Conservation (phyloP, 1,284 basidiomycete species). For the Puccinia polysora region DNA sequence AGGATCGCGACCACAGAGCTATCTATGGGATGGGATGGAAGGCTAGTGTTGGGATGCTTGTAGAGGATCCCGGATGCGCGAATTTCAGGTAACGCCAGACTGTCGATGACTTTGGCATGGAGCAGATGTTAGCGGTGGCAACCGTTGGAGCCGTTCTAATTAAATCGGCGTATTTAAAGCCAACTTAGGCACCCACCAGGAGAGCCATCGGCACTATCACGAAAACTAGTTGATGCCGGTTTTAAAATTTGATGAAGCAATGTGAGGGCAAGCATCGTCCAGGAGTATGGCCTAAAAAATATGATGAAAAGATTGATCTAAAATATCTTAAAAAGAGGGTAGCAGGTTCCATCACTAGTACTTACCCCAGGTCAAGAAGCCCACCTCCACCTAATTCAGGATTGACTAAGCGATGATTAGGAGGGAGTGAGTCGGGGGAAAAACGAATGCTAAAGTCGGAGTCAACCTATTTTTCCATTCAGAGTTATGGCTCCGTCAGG, state of each 20-base stretch:
- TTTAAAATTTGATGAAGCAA: constrained; percentile 25
- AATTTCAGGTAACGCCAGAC: constrained; percentile 27
- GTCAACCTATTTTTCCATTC: constrained; percentile 55
- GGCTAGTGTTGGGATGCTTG: constrained; percentile 13
- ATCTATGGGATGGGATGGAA: constrained; percentile 10
- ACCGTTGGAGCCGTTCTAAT: constrained; percentile 3
- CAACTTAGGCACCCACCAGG: background rate
- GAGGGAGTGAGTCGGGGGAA: constrained; percentile 50
- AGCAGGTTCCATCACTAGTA: constrained; percentile 48
- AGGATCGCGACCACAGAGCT: constrained; percentile 16
- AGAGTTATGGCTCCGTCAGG: too few species aligned
- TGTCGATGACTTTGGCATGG: background rate
- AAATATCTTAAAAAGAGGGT: background rate
- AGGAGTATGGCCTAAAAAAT: constrained; percentile 35
- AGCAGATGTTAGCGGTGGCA: background rate
- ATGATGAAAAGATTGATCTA: background rate
- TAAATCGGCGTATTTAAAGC: background rate
- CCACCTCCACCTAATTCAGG: constrained; percentile 77
- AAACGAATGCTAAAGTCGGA: constrained; percentile 53
- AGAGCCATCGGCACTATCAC: background rate
- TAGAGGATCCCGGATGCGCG: constrained; percentile 12
- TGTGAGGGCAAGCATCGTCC: constrained; percentile 39
- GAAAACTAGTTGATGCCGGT: constrained; percentile 1
- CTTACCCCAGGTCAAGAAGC: constrained; percentile 63
- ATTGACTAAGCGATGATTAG: constrained; percentile 73